These are phyloP conservation scores for Malassezia yamatoensis DNA, from an alignment of 1,284 basidiomycete genomes.

Conservation along the genomic window DNA sequence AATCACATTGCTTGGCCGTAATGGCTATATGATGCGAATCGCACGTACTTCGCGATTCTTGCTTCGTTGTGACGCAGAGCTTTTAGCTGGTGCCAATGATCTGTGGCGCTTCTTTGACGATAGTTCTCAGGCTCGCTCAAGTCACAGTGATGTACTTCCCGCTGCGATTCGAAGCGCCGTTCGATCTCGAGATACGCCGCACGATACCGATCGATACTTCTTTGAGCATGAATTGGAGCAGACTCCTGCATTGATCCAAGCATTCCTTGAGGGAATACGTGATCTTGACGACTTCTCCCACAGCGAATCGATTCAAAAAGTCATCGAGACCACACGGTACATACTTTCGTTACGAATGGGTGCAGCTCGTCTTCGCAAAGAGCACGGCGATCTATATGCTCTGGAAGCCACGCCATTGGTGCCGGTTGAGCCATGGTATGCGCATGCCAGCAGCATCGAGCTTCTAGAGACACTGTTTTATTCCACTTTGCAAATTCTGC, in stretches of 20 bases:
- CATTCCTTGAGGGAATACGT: conserved; percentile 4
- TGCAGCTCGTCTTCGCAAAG: conserved; percentile 63
- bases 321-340: conserved; percentile 57
- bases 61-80: conserved; percentile 76
- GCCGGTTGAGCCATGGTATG: conserved; percentile 67
- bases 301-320: neutral
- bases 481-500: conserved; percentile 54
- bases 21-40: conserved; percentile 54
- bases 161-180: conserved; percentile 59
- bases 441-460: conserved; percentile 59
- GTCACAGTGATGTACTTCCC: conserved; percentile 36
- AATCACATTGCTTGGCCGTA: conserved; percentile 62
- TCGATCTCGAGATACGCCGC: conserved; percentile 47
- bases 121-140: conserved; percentile 11
- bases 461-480: conserved; percentile 65
- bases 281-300: neutral
- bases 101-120: conserved; percentile 76
- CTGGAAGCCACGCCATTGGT: conserved; percentile 56
- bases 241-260: conserved; percentile 18
- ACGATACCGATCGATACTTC: conserved; percentile 73
- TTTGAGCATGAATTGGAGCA: conserved; percentile 62
- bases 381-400: conserved; percentile 65
- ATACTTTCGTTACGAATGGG: conserved; percentile 62
- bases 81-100: conserved; percentile 68
- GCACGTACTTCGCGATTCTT: conserved; percentile 66